These are phyloP conservation scores for Ophiocytium majus DNA, from an alignment of 352 stramenopile species.

Conservation along the genomic window DNA sequence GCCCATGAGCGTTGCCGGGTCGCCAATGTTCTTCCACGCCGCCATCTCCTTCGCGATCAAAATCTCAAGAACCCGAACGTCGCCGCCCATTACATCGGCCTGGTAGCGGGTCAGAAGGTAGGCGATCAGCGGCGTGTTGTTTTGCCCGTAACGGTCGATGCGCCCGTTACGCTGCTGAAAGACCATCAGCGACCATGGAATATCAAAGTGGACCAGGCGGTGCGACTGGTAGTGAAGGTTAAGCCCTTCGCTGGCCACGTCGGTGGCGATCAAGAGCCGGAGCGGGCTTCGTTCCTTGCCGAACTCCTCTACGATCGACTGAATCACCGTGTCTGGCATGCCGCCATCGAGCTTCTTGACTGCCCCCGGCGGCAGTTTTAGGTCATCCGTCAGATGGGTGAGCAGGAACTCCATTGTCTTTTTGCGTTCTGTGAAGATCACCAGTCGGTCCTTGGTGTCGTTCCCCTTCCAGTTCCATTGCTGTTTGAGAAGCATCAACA, in stretches of 20 bases:
- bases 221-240: neutral
- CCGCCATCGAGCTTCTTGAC: neutral
- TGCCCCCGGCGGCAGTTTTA: neutral
- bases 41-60: neutral
- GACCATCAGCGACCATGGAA: neutral
- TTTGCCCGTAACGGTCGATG: neutral
- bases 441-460: neutral
- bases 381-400: neutral
- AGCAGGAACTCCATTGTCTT: neutral
- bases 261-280: neutral
- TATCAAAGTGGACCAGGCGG: constrained; percentile 2
- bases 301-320: neutral
- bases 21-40: neutral
- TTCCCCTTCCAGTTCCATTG: neutral
- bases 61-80: neutral
- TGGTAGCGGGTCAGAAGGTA: neutral
- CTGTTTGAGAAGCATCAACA: too few relatives aligned
- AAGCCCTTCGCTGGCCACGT: neutral
- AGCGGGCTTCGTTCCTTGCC: neutral
- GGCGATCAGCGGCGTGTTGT: neutral
- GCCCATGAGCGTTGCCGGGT: neutral
- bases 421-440: constrained; percentile 1
- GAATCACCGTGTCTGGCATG: neutral
- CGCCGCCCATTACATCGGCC: too few relatives aligned
- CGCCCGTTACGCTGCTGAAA: neutral